Conservation (phyloP, 495 filamentous ascomycete species). For the Endocarpon pusillum region DNA sequence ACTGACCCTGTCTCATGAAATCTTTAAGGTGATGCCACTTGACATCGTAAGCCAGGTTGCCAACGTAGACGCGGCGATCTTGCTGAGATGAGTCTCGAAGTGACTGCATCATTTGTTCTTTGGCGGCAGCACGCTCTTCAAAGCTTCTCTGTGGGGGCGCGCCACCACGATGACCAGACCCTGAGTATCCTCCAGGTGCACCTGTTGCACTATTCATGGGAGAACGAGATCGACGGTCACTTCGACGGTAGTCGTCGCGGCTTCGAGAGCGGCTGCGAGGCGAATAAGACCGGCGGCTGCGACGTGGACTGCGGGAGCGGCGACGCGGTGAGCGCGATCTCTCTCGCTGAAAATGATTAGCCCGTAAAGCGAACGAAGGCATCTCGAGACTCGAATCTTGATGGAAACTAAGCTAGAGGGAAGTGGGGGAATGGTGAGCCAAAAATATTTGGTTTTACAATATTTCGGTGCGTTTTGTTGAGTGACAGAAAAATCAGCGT, state of each 20-base stretch:
- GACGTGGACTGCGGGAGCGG: constrained; percentile 63
- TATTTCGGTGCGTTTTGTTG: no score
- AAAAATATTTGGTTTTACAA: no score
- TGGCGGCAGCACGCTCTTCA: constrained; percentile 70
- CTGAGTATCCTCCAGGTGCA: constrained; percentile 49
- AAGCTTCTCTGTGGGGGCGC: constrained; percentile 51
- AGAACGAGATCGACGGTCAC: constrained; percentile 63
- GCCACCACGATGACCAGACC: constrained; percentile 38
- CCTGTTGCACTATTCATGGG: constrained; percentile 66
- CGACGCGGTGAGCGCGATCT: constrained; percentile 85
- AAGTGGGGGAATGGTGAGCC: no score
- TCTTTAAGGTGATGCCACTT: constrained; percentile 99
- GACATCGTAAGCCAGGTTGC: constrained; percentile 96
- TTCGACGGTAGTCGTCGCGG: constrained; percentile 73
- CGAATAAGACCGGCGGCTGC: constrained; percentile 73
- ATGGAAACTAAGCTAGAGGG: no score
- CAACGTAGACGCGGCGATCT: constrained; percentile 97
- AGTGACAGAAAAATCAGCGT: no score
- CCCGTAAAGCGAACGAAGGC: no score
- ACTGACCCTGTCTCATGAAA: constrained; percentile 94
- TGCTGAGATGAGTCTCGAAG: constrained; percentile 90
- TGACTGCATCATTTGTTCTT: constrained; percentile 90
- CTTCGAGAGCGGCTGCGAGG: constrained; percentile 85
- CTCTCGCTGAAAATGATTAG: constrained; percentile 59
- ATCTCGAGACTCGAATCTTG: no score